Conservation (phyloP, 768 basidiomycete genomes). For the Steccherinum ochraceum region DNA sequence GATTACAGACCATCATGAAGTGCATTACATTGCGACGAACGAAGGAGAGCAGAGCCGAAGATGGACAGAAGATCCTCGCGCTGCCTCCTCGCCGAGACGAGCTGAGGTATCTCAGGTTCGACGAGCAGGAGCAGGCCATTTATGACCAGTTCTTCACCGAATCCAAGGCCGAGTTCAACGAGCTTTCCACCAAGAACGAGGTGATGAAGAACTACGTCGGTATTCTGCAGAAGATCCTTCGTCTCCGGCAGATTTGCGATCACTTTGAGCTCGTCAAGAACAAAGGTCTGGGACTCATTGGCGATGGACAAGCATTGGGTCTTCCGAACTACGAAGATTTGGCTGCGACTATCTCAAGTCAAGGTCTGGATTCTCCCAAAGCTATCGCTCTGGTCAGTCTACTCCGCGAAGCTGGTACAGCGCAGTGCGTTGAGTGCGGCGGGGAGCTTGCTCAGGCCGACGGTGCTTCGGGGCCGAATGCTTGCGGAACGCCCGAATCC, state of each 20-base stretch:
- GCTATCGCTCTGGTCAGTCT: conserved; percentile 84
- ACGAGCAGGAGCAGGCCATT: conserved; percentile 72
- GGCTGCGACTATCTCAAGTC: conserved; percentile 61
- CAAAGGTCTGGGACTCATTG: conserved; percentile 51
- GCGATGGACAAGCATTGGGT: conserved; percentile 41
- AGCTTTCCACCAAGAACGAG: conserved; percentile 81
- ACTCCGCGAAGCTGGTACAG: conserved; percentile 78
- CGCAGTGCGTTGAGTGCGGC: conserved; percentile 87
- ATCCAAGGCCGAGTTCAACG: conserved; percentile 88
- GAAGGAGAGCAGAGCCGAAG: conserved; percentile 77
- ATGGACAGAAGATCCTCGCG: conserved; percentile 80
- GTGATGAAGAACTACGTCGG: conserved; percentile 99
- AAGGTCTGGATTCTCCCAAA: conserved; percentile 71
- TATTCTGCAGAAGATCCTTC: conserved; percentile 92
- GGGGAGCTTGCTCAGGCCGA: conserved; percentile 51
- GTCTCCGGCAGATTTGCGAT: conserved; percentile 96
- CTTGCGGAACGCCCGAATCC: conserved; percentile 34
- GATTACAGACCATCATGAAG: conserved; percentile 96
- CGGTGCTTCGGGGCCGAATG: conserved; percentile 10
- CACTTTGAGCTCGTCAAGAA: conserved; percentile 76
- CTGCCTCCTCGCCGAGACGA: conserved; percentile 90
- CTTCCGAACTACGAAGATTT: conserved; percentile 71
- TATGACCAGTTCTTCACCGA: conserved; percentile 88
- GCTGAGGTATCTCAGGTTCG: conserved; percentile 79
- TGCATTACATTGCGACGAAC: conserved; percentile 95